Percentiles rank a stretch among this genome's conserved stretches.
phyloP scores from a whole-genome alignment of 202 grass and related monocot species.

The Zizania palustris region DNA sequence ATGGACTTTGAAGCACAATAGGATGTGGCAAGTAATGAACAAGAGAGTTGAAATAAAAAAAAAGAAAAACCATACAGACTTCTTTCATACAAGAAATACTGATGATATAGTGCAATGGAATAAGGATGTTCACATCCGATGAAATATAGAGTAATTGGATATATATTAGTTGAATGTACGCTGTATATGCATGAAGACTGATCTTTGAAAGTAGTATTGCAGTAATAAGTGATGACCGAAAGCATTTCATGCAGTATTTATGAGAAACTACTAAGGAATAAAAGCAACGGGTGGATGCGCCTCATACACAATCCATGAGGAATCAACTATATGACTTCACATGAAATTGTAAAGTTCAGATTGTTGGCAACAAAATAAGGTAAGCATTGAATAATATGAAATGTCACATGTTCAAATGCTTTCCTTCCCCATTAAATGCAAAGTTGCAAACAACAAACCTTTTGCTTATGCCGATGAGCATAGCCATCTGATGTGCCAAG shows the following conservation, averaged over 20 bases:
- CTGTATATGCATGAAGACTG: background rate
- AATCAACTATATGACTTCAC: background rate
- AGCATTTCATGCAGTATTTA: constrained; percentile 21
- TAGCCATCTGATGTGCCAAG: constrained; percentile 36
- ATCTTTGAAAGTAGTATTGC: constrained; percentile 20
- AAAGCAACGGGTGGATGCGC: background rate
- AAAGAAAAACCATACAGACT: constrained; percentile 22
- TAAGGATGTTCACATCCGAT: constrained; percentile 15
- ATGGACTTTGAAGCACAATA: constrained; percentile 11
- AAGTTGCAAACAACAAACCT: constrained; percentile 55
- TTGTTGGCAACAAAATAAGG: constrained; percentile 7
- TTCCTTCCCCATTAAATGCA: constrained; percentile 20
- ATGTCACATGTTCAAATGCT: background rate
- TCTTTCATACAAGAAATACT: background rate
- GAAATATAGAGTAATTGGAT: background rate
- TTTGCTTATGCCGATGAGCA: constrained; percentile 58
- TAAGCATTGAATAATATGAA: background rate
- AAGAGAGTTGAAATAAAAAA: constrained; percentile 16
- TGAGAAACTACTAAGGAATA: background rate
- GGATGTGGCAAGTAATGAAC: constrained; percentile 1
- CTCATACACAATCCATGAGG: background rate
- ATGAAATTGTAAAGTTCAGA: background rate
- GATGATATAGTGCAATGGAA: background rate
- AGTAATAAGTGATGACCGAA: constrained; percentile 22
- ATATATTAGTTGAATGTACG: background rate